Percentiles rank a stretch among this genome's conserved stretches.
phyloP scores from a whole-genome alignment of 805 yeast genomes.

The Candida gorgasii region DNA sequence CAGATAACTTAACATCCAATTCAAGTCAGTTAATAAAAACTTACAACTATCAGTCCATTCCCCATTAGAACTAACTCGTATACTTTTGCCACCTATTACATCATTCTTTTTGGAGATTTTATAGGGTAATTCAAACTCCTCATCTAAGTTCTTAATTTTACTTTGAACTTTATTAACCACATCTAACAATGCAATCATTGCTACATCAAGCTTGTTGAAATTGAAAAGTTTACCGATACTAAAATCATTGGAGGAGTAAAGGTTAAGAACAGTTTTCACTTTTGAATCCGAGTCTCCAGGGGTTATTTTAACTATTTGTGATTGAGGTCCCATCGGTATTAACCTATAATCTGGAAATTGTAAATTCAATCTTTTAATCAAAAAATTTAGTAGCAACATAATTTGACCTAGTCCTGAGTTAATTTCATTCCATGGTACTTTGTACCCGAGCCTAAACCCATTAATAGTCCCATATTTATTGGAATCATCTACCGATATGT shows the following conservation, averaged over 20 bases:
- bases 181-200: conserved; percentile 76
- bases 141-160: conserved; percentile 47
- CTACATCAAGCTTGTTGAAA: conserved; percentile 74
- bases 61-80: conserved; percentile 68
- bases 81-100: conserved; percentile 73
- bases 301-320: conserved; percentile 61
- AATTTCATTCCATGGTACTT: conserved; percentile 86
- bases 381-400: conserved; percentile 65
- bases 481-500: conserved; percentile 66
- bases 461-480: conserved; percentile 87
- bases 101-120: conserved; percentile 57
- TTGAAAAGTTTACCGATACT: conserved; percentile 69
- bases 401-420: conserved; percentile 91
- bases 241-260: conserved; percentile 71
- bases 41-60: conserved; percentile 93
- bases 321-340: conserved; percentile 82
- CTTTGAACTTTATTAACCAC: conserved; percentile 54
- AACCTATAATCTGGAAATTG: conserved; percentile 60
- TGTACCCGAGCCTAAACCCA: conserved; percentile 75
- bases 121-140: conserved; percentile 70
- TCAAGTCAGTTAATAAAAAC: conserved; percentile 69
- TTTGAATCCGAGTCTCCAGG: conserved; percentile 12
- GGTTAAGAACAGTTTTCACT: conserved; percentile 48
- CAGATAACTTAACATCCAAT: conserved; percentile 77
- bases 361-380: conserved; percentile 56